Percentiles rank a stretch among this genome's conserved stretches.
Evolutionary conservation across 305 asterid genomes (phyloP).

Genomic region (Rubia tinctorum): DNA sequence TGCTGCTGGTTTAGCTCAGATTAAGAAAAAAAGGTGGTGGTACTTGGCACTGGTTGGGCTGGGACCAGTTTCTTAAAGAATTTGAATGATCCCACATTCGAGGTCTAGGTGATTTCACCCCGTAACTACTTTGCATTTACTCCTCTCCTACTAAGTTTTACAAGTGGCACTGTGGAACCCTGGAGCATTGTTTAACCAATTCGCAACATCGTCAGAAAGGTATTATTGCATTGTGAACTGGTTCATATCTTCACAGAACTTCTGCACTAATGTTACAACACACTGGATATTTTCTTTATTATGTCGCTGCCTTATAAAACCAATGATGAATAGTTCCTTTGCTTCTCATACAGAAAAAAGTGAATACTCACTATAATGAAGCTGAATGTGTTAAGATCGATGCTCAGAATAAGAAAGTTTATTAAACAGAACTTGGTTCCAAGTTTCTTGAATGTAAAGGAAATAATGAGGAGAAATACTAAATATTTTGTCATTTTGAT

Average conservation of each 20-base stretch:
- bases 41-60: slow-evolving; percentile 99
- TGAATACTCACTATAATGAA: slow-evolving; percentile 63
- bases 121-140: slow-evolving; percentile 96
- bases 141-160: slow-evolving; percentile 93
- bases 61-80: slow-evolving; percentile 86
- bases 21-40: slow-evolving; percentile 69
- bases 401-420: slow-evolving; percentile 75
- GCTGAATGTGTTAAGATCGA: slow-evolving; percentile 95
- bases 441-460: too few relatives aligned
- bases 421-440: too few relatives aligned
- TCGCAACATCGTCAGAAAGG: slow-evolving; percentile 88
- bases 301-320: background rate
- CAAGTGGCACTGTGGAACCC: slow-evolving; percentile 92
- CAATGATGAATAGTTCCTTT: too few relatives aligned
- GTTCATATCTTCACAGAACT: background rate
- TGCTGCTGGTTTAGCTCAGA: slow-evolving; percentile 27
- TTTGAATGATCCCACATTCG: slow-evolving; percentile 69
- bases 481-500: too few relatives aligned
- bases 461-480: too few relatives aligned
- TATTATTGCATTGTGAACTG: slow-evolving; percentile 18
- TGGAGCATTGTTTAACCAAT: slow-evolving; percentile 95
- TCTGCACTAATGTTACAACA: background rate
- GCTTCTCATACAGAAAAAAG: slow-evolving; percentile 60
- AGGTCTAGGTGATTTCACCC: slow-evolving; percentile 93
- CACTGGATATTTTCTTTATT: background rate